Percentiles rank a stretch among this genome's conserved stretches.
phyloP scores from a whole-genome alignment of 2,329 filamentous ascomycete genomes.

The Fusarium oligoseptatum region DNA sequence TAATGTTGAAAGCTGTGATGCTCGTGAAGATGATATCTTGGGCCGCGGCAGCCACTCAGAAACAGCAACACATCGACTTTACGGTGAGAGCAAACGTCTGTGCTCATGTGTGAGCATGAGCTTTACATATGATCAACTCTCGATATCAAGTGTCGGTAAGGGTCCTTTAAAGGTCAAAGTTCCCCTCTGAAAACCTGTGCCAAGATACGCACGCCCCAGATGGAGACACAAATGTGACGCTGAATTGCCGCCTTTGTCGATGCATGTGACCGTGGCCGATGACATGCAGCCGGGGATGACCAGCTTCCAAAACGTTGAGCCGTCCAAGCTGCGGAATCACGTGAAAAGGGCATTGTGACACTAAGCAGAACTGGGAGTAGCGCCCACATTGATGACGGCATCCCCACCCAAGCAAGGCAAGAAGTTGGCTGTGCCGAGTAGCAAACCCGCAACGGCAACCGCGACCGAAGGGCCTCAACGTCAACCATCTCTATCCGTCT shows the following conservation, averaged over 20 bases:
- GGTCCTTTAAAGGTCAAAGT: background rate
- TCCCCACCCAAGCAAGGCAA: constrained; percentile 44
- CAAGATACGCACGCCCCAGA: background rate
- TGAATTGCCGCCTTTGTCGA: constrained; percentile 3
- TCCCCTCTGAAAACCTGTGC: background rate
- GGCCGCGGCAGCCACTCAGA: background rate
- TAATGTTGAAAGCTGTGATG: background rate
- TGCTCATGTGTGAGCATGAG: constrained; percentile 21
- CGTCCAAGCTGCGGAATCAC: constrained; percentile 33
- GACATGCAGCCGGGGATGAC: constrained; percentile 18
- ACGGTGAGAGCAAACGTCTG: constrained; percentile 18
- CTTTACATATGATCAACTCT: constrained; percentile 18
- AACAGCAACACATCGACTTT: background rate
- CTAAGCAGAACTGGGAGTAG: constrained; percentile 37
- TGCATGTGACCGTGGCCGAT: constrained; percentile 21
- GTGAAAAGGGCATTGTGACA: constrained; percentile 27
- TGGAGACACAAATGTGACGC: constrained; percentile 23
- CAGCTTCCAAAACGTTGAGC: constrained; percentile 20
- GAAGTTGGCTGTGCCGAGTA: constrained; percentile 38
- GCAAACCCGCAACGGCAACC: constrained; percentile 26
- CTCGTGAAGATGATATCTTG: background rate
- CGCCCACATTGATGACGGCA: constrained; percentile 48
- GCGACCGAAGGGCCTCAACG: constrained; percentile 33
- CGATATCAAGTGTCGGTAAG: background rate
- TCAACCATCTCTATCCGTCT: constrained; percentile 38